These are phyloP conservation scores for Zangia roseola DNA, from an alignment of 768 basidiomycete species.

Conservation along the genomic window DNA sequence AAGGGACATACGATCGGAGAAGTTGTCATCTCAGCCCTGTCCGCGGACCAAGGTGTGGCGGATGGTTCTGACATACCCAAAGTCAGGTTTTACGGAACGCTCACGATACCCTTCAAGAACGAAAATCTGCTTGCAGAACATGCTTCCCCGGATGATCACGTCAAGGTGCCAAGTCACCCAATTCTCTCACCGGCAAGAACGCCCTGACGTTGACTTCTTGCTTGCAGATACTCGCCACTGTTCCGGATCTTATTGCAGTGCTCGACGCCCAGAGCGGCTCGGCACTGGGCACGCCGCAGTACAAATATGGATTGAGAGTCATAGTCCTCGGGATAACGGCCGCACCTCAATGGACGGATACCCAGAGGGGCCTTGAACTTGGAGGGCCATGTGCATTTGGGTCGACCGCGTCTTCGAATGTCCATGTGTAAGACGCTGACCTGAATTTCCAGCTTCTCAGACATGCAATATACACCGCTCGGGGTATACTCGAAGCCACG, in stretches of 20 bases:
- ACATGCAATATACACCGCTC: slow-evolving; percentile 37
- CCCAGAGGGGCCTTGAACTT: slow-evolving; percentile 45
- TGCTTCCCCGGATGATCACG: slow-evolving; percentile 28
- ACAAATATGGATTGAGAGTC: slow-evolving; percentile 59
- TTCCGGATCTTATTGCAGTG: slow-evolving; percentile 66
- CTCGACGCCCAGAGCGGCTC: slow-evolving; percentile 61
- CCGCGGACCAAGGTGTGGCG: slow-evolving; percentile 28
- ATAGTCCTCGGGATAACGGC: slow-evolving; percentile 48
- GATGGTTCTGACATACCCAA: slow-evolving; percentile 20
- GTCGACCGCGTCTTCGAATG: slow-evolving; percentile 26
- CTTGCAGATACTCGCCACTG: slow-evolving; percentile 47
- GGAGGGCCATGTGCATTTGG: slow-evolving; percentile 58
- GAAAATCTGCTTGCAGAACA: slow-evolving; percentile 55
- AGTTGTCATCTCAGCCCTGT: slow-evolving; percentile 30
- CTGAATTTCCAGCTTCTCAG: slow-evolving; percentile 21
- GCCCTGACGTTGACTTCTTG: slow-evolving; percentile 1
- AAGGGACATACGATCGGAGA: slow-evolving; percentile 43
- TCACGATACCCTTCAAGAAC: slow-evolving; percentile 62
- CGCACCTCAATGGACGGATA: slow-evolving; percentile 55
- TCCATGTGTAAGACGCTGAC: slow-evolving; percentile 7
- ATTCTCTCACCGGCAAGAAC: neutral
- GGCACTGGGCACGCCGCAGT: slow-evolving; percentile 62
- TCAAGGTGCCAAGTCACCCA: slow-evolving; percentile 11
- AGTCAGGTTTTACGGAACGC: slow-evolving; percentile 27
- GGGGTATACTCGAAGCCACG: slow-evolving; percentile 42